Evolutionary conservation across 371 early-diverging fungal genomes (phyloP).

Genomic region (Entomophthora muscae): DNA sequence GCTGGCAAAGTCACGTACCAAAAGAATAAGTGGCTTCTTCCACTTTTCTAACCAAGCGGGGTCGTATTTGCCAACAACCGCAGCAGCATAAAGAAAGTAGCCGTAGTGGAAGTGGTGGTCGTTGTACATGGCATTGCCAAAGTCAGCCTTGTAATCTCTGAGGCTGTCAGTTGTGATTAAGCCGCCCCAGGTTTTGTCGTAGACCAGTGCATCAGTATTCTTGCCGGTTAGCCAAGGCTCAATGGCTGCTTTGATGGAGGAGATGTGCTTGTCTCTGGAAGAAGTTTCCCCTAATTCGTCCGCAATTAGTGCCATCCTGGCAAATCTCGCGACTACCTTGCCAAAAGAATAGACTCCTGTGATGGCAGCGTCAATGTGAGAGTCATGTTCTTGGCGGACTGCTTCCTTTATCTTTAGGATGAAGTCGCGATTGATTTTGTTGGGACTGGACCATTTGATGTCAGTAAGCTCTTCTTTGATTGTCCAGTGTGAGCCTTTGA

Average conservation of each 20-base stretch:
- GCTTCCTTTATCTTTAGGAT: slow-evolving; percentile 17
- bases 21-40: slow-evolving; percentile 19
- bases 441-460: slow-evolving; percentile 19
- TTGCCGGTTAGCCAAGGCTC: slow-evolving; percentile 31
- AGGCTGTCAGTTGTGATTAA: slow-evolving; percentile 29
- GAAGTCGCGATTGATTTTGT: slow-evolving; percentile 17
- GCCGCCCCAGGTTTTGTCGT: slow-evolving; percentile 44
- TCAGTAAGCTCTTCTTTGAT: slow-evolving; percentile 21
- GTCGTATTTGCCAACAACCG: too few relatives aligned
- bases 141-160: slow-evolving; percentile 20
- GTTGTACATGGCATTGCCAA: slow-evolving; percentile 36
- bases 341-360: slow-evolving; percentile 51
- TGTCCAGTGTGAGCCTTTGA: slow-evolving; percentile 32
- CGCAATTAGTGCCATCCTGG: slow-evolving; percentile 38
- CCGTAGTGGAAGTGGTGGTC: too few relatives aligned
- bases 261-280: slow-evolving; percentile 17
- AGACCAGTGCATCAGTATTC: slow-evolving; percentile 30
- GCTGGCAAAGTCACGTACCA: slow-evolving; percentile 51
- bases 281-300: slow-evolving; percentile 20
- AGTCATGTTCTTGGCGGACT: slow-evolving; percentile 23
- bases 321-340: slow-evolving; percentile 45
- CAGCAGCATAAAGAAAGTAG: too few relatives aligned
- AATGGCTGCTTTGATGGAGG: slow-evolving; percentile 24
- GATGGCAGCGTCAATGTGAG: slow-evolving; percentile 19
- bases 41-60: slow-evolving; percentile 23